phyloP scores from a whole-genome alignment of 108 stramenopile genomes.

The Nannochloropsis salina region DNA sequence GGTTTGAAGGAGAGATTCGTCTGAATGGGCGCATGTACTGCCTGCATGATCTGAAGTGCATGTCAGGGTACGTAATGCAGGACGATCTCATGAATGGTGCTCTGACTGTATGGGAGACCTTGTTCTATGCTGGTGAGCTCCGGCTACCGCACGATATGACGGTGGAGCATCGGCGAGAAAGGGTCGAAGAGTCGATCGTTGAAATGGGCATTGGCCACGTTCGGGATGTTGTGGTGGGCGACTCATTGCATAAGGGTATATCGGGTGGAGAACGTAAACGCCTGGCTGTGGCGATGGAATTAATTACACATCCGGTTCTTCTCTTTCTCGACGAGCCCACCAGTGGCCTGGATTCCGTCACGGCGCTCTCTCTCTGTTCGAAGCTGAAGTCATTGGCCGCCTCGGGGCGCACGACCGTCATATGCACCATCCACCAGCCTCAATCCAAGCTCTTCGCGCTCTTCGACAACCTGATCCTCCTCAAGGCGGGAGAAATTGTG shows the following conservation, averaged over 20 bases:
- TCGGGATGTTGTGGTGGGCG: conserved; percentile 20
- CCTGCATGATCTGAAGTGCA: no score
- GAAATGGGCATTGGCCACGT: conserved; percentile 1
- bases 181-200: conserved; percentile 18
- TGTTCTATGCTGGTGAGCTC: conserved; percentile 50
- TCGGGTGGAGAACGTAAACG: conserved; percentile 36
- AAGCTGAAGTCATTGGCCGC: not conserved
- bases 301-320: conserved; percentile 33
- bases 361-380: not conserved
- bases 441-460: conserved; percentile 5
- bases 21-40: conserved; percentile 2
- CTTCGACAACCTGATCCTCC: conserved; percentile 43
- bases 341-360: conserved; percentile 41
- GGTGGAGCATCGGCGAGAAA: not conserved
- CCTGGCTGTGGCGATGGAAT: conserved; percentile 39
- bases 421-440: conserved; percentile 48
- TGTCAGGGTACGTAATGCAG: conserved; percentile 20
- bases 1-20: not conserved
- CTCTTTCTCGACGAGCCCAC: conserved; percentile 53
- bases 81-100: conserved; percentile 52
- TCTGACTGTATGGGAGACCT: conserved; percentile 50
- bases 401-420: conserved; percentile 20
- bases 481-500: conserved; percentile 24
- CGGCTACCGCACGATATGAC: conserved; percentile 37
- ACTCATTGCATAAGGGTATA: conserved; percentile 27